Evolutionary conservation across 225 moss, liverwort and hornwort species (phyloP).

Genomic region (Pleurozium schreberi): DNA sequence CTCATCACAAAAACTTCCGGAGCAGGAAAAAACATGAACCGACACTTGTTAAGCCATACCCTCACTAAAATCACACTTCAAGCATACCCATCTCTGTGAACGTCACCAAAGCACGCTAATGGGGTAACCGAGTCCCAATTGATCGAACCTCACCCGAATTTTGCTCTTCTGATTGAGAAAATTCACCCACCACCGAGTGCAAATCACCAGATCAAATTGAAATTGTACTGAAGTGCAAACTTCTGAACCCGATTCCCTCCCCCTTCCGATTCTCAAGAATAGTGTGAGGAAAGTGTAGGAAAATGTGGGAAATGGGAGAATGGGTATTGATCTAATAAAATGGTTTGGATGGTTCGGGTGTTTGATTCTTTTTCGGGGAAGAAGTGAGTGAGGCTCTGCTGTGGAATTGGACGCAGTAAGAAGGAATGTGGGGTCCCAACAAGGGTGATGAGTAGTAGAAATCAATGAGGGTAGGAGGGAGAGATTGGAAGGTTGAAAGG

Average conservation of each 20-base stretch:
- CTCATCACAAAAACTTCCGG: neutral
- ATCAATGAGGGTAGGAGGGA: neutral
- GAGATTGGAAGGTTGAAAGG: neutral
- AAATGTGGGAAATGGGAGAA: neutral
- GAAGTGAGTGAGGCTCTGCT: neutral
- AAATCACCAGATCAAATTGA: neutral
- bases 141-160: neutral
- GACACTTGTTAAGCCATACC: neutral
- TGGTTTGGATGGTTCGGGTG: neutral
- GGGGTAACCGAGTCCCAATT: neutral
- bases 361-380: neutral
- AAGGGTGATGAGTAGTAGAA: neutral
- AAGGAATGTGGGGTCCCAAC: neutral
- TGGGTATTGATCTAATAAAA: neutral
- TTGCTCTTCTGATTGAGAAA: neutral
- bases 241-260: neutral
- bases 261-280: neutral
- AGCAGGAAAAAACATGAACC: neutral
- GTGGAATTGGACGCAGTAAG: neutral
- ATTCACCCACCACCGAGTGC: neutral
- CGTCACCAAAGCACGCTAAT: neutral
- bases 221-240: neutral
- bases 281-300: neutral
- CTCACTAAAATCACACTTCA: neutral
- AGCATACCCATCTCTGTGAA: neutral